A percentile compares a stretch with the other conserved stretches of the same genome.
Evolutionary conservation across 75 land plant genomes (phyloP).

Genomic region (Larix kaempferi): DNA sequence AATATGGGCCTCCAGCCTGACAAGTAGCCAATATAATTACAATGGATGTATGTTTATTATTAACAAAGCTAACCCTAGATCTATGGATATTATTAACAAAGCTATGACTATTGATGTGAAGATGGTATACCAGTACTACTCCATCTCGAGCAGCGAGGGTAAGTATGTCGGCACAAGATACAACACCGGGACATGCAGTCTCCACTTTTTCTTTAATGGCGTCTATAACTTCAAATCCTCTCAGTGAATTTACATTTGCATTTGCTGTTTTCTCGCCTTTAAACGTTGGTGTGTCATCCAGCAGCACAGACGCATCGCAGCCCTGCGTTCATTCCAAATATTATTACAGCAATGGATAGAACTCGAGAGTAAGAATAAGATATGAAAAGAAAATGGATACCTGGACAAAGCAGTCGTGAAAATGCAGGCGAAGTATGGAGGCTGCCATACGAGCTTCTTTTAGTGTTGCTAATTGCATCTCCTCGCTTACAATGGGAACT

Average conservation of each 20-base stretch:
- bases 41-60: neutral
- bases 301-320: slow-evolving; percentile 15
- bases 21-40: neutral
- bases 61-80: neutral
- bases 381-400: no score
- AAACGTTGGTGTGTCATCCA: slow-evolving; percentile 6
- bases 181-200: slow-evolving; percentile 12
- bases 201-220: slow-evolving; percentile 10
- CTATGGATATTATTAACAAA: neutral
- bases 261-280: slow-evolving; percentile 11
- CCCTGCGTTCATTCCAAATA: neutral
- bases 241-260: slow-evolving; percentile 3
- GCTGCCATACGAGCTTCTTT: no score
- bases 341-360: no score
- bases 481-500: no score
- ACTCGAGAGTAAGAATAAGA: no score
- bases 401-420: no score
- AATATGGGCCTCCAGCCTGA: slow-evolving; percentile 77
- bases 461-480: no score
- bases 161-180: slow-evolving; percentile 27
- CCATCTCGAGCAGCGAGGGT: slow-evolving; percentile 20
- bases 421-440: no score
- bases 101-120: neutral
- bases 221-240: slow-evolving; percentile 25
- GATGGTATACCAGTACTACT: slow-evolving; percentile 7